Percentiles rank a stretch among this genome's conserved stretches.
Conservation (phyloP, 345 rosid genomes). For the Turnera subulata region DNA sequence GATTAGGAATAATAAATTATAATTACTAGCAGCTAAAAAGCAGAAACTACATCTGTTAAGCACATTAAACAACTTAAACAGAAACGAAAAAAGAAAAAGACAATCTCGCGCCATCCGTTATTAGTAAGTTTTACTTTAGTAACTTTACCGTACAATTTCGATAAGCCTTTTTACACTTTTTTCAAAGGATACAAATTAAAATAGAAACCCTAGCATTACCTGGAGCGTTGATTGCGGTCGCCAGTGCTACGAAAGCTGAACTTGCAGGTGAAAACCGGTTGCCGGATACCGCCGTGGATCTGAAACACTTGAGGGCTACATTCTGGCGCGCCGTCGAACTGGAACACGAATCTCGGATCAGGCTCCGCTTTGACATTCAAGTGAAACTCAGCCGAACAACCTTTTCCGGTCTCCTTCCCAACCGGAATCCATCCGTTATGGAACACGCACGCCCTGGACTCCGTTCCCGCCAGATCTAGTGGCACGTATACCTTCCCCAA, state of each 20-base stretch:
- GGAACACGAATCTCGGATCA: constrained; percentile 91
- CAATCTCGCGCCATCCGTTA: too few species aligned
- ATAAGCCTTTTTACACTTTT: neutral
- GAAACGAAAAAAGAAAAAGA: too few species aligned
- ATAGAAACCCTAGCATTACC: constrained; percentile 31
- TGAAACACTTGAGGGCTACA: constrained; percentile 94
- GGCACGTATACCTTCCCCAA: constrained; percentile 72
- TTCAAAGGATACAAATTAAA: neutral
- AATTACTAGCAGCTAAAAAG: constrained; percentile 10
- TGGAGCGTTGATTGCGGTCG: constrained; percentile 63
- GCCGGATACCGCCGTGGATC: constrained; percentile 74
- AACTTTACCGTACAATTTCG: neutral
- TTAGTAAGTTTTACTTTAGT: neutral
- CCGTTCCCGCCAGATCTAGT: constrained; percentile 63
- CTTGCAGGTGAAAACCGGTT: constrained; percentile 93
- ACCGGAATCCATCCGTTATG: constrained; percentile 71
- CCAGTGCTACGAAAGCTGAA: constrained; percentile 73
- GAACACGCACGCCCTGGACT: constrained; percentile 48
- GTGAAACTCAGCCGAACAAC: constrained; percentile 57
- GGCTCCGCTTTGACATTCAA: constrained; percentile 80
- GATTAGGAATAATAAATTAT: constrained; percentile 4
- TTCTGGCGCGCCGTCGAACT: constrained; percentile 94
- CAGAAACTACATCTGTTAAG: neutral
- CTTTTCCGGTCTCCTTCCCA: constrained; percentile 51
- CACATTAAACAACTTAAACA: too few species aligned